Evolutionary conservation across 352 stramenopile genomes (phyloP), one percentile per base, ranked within the genome.

Genomic region (Globisporangium cystogenes): DNA sequence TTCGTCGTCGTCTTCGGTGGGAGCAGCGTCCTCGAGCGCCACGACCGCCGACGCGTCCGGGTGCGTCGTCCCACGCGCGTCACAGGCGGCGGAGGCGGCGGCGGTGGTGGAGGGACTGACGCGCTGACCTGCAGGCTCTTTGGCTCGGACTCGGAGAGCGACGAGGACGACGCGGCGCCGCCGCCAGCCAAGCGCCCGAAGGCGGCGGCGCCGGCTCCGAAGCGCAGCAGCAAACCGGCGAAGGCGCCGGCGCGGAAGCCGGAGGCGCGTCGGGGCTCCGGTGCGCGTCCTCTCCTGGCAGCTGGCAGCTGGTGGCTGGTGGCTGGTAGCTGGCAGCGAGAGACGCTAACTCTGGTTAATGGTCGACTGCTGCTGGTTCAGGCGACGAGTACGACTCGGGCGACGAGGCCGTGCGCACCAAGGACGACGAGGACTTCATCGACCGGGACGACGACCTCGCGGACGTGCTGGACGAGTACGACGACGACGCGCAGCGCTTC

Each of bases 361-460:
- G n/a, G n/a, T n/a, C n/a, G n/a, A n/a, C n/a, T n/a, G 21, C 15
- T 41, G 7, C 1, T 39, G 14, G 33, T 2, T 21, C 55, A 74
- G 69, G 72, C 1, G 85, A 95, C 29, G 85, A 91, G 46, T 95
- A 95, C 61, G 85, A 95, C 48, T 95, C 85, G 4, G 85, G 82
- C 2, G 85, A 92, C 2, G 85, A 95, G 50, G 76, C 66, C 1
- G 67, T 74, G n/a, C 67, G 59, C 40, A 86, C 66, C 12, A 90
- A 89, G 49, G 85, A 93, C 0, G 85, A 95, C 61, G 76, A 95
- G 6, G 85, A 88, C 41, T 95, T 95, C 57, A 95, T 95, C 59
- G 85, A 93, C 57, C 39, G 76, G n/a, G 85, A 95, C 26, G 85
- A 95, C 59, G 84, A 95, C 53, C 69, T 95, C 27, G 84, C 66